These are phyloP conservation scores for Allium cepa DNA, from an alignment of 106 monocot species.

Conservation along the genomic window DNA sequence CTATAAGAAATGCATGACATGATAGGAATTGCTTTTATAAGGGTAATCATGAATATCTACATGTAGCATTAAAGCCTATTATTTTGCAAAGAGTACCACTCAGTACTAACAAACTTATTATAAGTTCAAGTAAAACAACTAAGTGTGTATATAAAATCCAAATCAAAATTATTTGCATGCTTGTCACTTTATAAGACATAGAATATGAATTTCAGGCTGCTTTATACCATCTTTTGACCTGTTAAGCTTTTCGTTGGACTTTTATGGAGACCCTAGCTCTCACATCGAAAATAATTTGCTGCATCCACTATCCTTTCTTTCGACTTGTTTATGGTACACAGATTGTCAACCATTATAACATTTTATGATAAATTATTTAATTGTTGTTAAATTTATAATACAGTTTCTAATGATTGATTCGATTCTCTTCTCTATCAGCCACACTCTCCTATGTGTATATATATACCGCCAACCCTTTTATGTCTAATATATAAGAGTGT, in stretches of 20 bases:
- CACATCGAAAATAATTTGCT: background rate
- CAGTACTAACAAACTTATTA: background rate
- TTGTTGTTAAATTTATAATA: too few species aligned
- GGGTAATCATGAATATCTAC: too few species aligned
- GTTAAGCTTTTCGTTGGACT: background rate
- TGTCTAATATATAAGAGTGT: too few species aligned
- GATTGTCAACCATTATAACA: too few species aligned
- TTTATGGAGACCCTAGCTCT: background rate
- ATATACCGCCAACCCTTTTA: background rate
- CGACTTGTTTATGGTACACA: background rate
- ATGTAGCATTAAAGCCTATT: too few species aligned
- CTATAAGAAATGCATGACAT: too few species aligned
- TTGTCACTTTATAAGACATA: background rate
- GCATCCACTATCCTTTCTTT: conserved; percentile 5
- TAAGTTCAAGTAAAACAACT: background rate
- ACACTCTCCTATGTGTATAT: background rate
- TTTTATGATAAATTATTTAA: too few species aligned
- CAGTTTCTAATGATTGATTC: too few species aligned
- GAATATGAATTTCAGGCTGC: background rate
- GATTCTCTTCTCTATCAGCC: too few species aligned
- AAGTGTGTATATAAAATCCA: background rate
- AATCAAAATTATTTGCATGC: background rate
- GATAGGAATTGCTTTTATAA: too few species aligned
- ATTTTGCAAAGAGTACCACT: too few species aligned
- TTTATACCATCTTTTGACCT: conserved; percentile 5